A percentile compares a stretch with the other conserved stretches of the same genome.
Conservation (phyloP, 2,329 filamentous ascomycete genomes). For the Phialophora macrospora region DNA sequence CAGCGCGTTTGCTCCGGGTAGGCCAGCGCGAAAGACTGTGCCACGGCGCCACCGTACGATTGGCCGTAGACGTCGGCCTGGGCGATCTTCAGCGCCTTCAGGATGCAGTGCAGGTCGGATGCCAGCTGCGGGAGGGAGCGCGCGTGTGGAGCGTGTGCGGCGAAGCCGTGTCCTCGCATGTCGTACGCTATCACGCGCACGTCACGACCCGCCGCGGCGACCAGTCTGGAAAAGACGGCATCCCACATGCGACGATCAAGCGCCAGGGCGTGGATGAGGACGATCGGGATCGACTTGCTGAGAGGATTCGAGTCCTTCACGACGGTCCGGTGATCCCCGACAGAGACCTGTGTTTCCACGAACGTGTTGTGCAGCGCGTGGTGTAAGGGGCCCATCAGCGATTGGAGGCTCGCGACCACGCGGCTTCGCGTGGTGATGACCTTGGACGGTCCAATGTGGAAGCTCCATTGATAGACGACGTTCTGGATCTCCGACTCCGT, state of each 20-base stretch:
- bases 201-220: not conserved
- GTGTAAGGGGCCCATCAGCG: conserved; percentile 3
- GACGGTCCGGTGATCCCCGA: conserved; percentile 15
- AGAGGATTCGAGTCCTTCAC: conserved; percentile 17
- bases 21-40: conserved; percentile 20
- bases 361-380: conserved; percentile 5
- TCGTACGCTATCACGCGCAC: conserved; percentile 22
- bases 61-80: conserved; percentile 21
- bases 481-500: conserved; percentile 22
- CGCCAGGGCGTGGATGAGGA: conserved; percentile 22
- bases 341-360: conserved; percentile 9
- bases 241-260: conserved; percentile 26
- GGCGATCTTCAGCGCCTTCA: conserved; percentile 12
- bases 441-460: conserved; percentile 2
- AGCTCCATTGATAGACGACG: conserved; percentile 15
- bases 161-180: conserved; percentile 21
- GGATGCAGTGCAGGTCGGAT: conserved; percentile 13
- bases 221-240: conserved; percentile 14
- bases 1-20: conserved; percentile 12
- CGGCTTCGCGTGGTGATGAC: conserved; percentile 6
- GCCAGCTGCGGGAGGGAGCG: conserved; percentile 12
- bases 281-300: conserved; percentile 8
- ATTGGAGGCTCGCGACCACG: conserved; percentile 5
- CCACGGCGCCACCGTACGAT: conserved; percentile 25
- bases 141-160: conserved; percentile 11